These are phyloP conservation scores for Collybia mongolica DNA, from an alignment of 768 basidiomycete genomes.

Conservation along the genomic window DNA sequence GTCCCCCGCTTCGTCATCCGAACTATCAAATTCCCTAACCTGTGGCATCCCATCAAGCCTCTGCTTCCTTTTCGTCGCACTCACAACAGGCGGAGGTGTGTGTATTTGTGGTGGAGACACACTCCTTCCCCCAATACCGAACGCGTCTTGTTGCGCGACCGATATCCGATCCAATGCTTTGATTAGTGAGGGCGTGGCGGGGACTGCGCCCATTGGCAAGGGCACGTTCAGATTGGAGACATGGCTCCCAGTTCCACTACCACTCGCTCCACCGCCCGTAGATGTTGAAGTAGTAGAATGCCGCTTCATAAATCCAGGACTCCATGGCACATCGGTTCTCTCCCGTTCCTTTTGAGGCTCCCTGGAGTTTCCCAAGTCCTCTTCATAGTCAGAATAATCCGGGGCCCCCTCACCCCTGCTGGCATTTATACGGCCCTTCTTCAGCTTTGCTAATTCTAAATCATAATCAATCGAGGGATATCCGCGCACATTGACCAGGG, in stretches of 20 bases:
- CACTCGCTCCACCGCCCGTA: background rate
- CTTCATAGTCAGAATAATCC: conserved; percentile 51
- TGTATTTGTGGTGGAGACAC: background rate
- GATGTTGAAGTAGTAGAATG: conserved; percentile 22
- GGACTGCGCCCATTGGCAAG: conserved; percentile 35
- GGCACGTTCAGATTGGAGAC: conserved; percentile 1
- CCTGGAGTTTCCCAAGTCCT: conserved; percentile 29
- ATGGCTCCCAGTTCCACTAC: conserved; percentile 2
- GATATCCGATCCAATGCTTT: conserved; percentile 60
- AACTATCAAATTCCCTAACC: background rate
- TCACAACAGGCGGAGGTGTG: conserved; percentile 1
- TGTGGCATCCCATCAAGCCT: conserved; percentile 11
- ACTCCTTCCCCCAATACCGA: conserved; percentile 14
- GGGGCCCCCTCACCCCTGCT: conserved; percentile 19
- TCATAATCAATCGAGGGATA: background rate
- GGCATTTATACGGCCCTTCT: conserved; percentile 8
- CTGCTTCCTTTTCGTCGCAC: background rate
- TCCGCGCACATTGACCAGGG: conserved; percentile 11
- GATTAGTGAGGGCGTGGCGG: conserved; percentile 65
- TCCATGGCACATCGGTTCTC: conserved; percentile 35
- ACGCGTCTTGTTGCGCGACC: conserved; percentile 55
- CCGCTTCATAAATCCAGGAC: conserved; percentile 48
- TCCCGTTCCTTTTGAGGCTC: conserved; percentile 8
- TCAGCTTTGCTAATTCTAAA: conserved; percentile 8
- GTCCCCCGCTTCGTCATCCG: conserved; percentile 9